These are phyloP conservation scores for Ophiostoma sp. DNA, from an alignment of 2,329 filamentous ascomycete species.

Conservation along the genomic window DNA sequence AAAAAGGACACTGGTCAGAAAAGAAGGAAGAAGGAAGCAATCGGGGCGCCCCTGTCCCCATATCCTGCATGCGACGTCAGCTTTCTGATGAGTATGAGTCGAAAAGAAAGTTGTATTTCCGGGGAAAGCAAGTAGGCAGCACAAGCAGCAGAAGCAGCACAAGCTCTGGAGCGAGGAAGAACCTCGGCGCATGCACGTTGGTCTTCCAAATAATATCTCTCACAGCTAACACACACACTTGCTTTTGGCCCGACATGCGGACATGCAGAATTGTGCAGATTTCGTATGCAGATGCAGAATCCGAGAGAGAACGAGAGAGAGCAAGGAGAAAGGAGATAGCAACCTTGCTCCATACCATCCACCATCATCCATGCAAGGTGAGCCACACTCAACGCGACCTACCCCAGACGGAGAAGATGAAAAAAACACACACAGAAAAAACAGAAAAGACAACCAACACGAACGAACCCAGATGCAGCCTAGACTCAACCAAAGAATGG, in stretches of 20 bases:
- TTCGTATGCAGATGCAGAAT: background rate
- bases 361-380: background rate
- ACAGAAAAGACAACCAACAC: background rate
- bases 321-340: background rate
- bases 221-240: background rate
- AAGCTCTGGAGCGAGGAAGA: background rate
- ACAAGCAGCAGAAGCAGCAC: background rate
- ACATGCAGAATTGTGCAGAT: background rate
- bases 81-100: background rate
- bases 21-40: background rate
- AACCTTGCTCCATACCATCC: background rate
- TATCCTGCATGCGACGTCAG: background rate
- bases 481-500: background rate
- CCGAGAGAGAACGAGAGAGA: background rate
- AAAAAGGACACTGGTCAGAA: background rate
- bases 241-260: background rate
- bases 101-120: background rate
- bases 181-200: background rate
- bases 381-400: background rate
- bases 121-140: background rate
- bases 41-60: background rate
- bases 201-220: background rate
- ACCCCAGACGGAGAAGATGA: background rate
- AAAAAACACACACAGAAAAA: background rate
- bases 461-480: constrained; percentile 1